Percentiles rank a stretch among this genome's conserved stretches.
These are phyloP conservation scores for Emergomyces africanus DNA, from an alignment of 2,329 filamentous ascomycete species.

Conservation along the genomic window DNA sequence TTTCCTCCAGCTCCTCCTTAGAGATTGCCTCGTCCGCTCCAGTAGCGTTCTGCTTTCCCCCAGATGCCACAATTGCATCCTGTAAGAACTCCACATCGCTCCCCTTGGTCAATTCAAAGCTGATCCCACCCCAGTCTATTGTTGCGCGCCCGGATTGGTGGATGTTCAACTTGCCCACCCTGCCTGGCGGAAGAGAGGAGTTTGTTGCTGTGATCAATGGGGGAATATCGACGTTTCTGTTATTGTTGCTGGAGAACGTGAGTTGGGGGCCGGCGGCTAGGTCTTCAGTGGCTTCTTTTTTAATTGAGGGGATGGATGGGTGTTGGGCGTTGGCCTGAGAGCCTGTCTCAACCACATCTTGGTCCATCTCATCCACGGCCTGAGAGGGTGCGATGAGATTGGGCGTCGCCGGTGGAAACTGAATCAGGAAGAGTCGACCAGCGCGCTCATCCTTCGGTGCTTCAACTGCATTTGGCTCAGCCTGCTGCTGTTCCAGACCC, in stretches of 20 bases:
- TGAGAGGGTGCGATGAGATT: slow-evolving; percentile 34
- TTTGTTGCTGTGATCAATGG: slow-evolving; percentile 26
- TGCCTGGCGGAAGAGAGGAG: slow-evolving; percentile 37
- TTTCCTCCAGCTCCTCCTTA: slow-evolving; percentile 22
- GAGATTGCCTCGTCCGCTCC: slow-evolving; percentile 8
- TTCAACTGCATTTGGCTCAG: slow-evolving; percentile 15
- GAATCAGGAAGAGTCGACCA: slow-evolving; percentile 49
- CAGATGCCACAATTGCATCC: slow-evolving; percentile 40
- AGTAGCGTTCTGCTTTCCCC: slow-evolving; percentile 12
- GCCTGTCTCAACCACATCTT: slow-evolving; percentile 7
- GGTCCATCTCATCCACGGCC: slow-evolving; percentile 13
- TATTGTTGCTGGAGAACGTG: slow-evolving; percentile 4
- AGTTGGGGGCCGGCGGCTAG: slow-evolving; percentile 3
- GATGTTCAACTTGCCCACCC: slow-evolving; percentile 48
- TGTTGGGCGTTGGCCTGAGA: slow-evolving; percentile 12
- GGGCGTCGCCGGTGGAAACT: slow-evolving; percentile 51
- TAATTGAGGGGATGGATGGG: slow-evolving; percentile 2
- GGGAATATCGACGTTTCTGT: slow-evolving; percentile 12
- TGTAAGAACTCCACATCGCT: slow-evolving; percentile 46
- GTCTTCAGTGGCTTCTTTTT: slow-evolving; percentile 1
- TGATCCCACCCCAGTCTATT: slow-evolving; percentile 50
- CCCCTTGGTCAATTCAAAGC: slow-evolving; percentile 45
- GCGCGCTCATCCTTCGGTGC: slow-evolving; percentile 30
- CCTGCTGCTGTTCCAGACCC: slow-evolving; percentile 10
- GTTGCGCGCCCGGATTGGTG: slow-evolving; percentile 50